Base-by-base conservation (phyloP, 192 early-diverging fungal species). In the Backusella liffmaniae region DNA sequence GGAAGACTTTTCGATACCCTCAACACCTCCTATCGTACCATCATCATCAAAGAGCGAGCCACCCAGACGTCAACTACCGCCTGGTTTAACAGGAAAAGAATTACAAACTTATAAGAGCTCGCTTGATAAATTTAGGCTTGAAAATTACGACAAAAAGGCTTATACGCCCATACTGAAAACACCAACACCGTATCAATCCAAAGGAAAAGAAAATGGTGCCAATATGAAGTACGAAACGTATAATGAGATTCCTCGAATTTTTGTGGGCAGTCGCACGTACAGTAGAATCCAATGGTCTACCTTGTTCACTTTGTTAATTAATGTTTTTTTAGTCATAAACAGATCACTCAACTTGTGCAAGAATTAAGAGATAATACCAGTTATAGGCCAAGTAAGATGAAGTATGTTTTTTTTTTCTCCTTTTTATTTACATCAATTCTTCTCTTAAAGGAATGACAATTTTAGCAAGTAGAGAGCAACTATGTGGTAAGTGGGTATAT, bases 351-450 rank as follows among this genome's bases (percentile, higher is more conserved):
- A 77, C 73, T 90, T 5, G 75, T 90, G 32, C 67, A 78, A 23
- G 89, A 90, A 44, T 78, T 90, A 67, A 84, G 85, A n/a, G 62
- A 35, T 12, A 90, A 90, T 35, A 86, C 89, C 21, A 78, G 72
- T 3, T 91, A 91, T 73, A 86, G 84, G 15, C 79, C 89, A 46
- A 76, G 76, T 80, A 76, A 56, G 21, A 29, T 10, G 10, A 12
- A 10, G 10, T 12, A 30, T 3, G 26, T 4, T 5, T 26, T 42
- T n/a, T 26, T 23, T 4, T 23, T 29, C 7, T 42, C 9, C 0
- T 4, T 68, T 8, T 23, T 29, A 62, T 62, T 62, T 3, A 62
- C 3, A 30, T 12, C 3, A 13, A 12, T 12, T 29, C 26, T 4
- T 13, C 21, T 62, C 37, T 21, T 69, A 18, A 56, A 82, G 74